phyloP scores from a whole-genome alignment of 192 early-diverging fungal species.

The Thoreauomyces humboldtii region DNA sequence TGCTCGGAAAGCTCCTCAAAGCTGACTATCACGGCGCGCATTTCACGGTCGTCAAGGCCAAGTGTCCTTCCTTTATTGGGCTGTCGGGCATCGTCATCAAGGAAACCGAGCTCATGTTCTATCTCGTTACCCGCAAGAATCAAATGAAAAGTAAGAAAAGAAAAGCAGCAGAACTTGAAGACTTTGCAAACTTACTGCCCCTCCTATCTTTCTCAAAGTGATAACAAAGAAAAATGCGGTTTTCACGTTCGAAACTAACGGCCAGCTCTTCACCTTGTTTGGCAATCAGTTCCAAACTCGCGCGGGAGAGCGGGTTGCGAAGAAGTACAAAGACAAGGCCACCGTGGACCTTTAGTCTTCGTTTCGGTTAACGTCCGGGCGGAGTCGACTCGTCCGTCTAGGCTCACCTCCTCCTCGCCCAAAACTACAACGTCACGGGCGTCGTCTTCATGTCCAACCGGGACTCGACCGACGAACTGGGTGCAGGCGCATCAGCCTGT shows the following conservation, averaged over 20 bases:
- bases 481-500: conserved; percentile 64
- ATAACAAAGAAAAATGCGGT: conserved; percentile 68
- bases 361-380: conserved; percentile 51
- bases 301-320: background rate
- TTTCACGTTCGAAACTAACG: conserved; percentile 44
- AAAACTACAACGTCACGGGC: conserved; percentile 65
- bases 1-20: conserved; percentile 60
- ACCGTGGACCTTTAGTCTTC: conserved; percentile 47
- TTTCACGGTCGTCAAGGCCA: conserved; percentile 73
- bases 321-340: conserved; percentile 58
- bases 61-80: conserved; percentile 76
- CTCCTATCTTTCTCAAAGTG: conserved; percentile 32
- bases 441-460: conserved; percentile 95
- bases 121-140: conserved; percentile 69
- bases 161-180: conserved; percentile 19
- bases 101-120: conserved; percentile 86
- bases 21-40: conserved; percentile 86
- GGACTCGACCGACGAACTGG: conserved; percentile 80
- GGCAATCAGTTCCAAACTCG: background rate
- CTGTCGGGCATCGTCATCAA: conserved; percentile 77
- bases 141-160: conserved; percentile 60
- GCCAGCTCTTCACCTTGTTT: background rate
- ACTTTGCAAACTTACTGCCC: background rate
- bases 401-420: conserved; percentile 68
- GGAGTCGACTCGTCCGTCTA: conserved; percentile 92